Evolutionary conservation across 345 rosid genomes (phyloP).

Genomic region (Brassica rapa): DNA sequence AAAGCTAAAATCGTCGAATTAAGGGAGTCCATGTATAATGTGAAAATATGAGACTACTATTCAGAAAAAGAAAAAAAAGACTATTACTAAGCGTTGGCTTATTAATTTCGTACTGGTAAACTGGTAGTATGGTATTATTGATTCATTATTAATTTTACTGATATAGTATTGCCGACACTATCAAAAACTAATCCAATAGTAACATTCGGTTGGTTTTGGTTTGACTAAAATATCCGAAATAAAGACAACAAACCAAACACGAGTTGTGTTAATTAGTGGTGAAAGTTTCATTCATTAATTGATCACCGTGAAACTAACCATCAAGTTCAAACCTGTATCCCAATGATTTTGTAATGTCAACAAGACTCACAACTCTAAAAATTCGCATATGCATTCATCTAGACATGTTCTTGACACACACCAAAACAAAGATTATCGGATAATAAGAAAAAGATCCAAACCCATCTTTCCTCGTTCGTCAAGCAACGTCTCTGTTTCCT

Average conservation of each 20-base stretch:
- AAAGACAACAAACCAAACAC: not conserved
- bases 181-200: not conserved
- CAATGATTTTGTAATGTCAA: not conserved
- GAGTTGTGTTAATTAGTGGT: not conserved
- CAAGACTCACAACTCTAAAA: not conserved
- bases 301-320: not conserved
- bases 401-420: not conserved
- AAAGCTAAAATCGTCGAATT: not conserved
- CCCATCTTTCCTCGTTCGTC: not conserved
- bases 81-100: not conserved
- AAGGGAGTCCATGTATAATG: no score
- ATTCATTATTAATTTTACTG: no score
- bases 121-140: no score
- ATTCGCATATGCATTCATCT: not conserved
- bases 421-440: not conserved
- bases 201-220: not conserved
- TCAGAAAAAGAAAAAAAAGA: no score
- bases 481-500: conserved; percentile 27
- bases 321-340: not conserved
- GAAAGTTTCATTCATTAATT: not conserved
- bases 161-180: not conserved
- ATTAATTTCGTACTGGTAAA: no score
- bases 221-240: not conserved
- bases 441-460: conserved; percentile 3
- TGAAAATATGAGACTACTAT: no score